Evolutionary conservation across 306 rosid genomes (phyloP), one percentile per base, ranked within the genome.

Genomic region (Glycyrrhiza uralensis): DNA sequence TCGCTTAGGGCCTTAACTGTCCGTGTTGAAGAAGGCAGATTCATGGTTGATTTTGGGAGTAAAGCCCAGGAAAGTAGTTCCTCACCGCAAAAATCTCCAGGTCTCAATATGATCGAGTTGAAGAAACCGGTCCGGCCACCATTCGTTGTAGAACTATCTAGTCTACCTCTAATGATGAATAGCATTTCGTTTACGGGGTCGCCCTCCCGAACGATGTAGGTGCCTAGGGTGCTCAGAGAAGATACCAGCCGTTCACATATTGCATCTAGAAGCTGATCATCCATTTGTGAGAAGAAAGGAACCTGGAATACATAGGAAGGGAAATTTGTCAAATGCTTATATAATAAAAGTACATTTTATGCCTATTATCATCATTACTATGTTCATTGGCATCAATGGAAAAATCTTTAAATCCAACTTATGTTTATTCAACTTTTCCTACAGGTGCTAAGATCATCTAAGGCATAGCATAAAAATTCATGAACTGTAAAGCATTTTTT

Each of bases 271-370:
- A 94, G 90, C 79, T 85, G 99, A 83, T 89, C 97, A 74, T 94
- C 99, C 99, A 94, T 94, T 74, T 91, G 95, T 23, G 96, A 88
- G 86, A 94, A 94, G 87, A 94, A 94, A 36, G 99, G 97, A 47
- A 94, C 99, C 99, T 94, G 79, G 60, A 74, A 77, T 29, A 24
- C 41, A 52, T n/a, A 20, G 46, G 41, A 75, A 76, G 22, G 22
- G 26, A 32, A 69, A 17, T 39, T 20, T 24, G 30, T 74, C 76
- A 55, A 45, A 51, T 76, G 33, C 69, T 71, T 24, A 23, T 24
- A 23, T 26, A 41, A 52, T 17, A 18, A 10, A 9, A 46, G 62
- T 69, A 46, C 36, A 33, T 44, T 12, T 8, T 33, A 51, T 56
- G 38, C 69, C 4, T 1, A 55, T 12, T 24, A 22, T 35, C 55